These are phyloP conservation scores for Coemansia reversa DNA, from an alignment of 192 early-diverging fungal genomes.

Conservation along the genomic window DNA sequence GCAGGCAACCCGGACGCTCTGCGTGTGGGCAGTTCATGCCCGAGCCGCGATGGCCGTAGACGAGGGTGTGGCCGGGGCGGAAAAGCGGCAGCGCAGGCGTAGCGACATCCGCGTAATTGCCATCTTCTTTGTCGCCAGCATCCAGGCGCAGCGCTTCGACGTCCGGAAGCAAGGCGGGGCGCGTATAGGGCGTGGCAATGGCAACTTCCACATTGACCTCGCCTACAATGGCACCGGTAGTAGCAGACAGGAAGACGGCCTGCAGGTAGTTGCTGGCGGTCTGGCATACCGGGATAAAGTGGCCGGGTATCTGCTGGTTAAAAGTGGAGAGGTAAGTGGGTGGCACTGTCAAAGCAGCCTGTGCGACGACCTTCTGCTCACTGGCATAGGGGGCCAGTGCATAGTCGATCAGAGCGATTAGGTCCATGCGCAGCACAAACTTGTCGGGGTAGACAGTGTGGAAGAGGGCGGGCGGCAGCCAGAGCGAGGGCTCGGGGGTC, in stretches of 20 bases:
- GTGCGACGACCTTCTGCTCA: constrained; percentile 38
- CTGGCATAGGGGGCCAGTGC: constrained; percentile 25
- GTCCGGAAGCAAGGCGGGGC: not conserved
- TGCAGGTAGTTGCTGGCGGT: constrained; percentile 40
- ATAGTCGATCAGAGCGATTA: constrained; percentile 48
- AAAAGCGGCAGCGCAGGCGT: constrained; percentile 17
- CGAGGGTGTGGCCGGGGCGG: constrained; percentile 36
- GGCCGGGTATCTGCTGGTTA: constrained; percentile 35
- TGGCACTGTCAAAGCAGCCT: constrained; percentile 35
- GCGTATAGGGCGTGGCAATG: constrained; percentile 38
- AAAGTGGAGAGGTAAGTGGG: constrained; percentile 22
- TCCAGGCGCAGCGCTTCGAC: not conserved
- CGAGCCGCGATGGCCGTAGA: constrained; percentile 88
- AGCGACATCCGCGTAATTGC: not conserved
- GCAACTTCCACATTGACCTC: constrained; percentile 38
- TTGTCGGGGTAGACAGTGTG: constrained; percentile 40
- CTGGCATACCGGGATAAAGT: constrained; percentile 25
- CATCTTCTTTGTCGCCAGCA: not conserved
- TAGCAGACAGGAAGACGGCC: constrained; percentile 25
- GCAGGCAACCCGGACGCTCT: constrained; percentile 59
- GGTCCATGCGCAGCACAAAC: constrained; percentile 47
- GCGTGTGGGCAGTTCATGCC: constrained; percentile 69
- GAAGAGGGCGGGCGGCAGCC: constrained; percentile 43
- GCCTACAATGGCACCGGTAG: constrained; percentile 31
- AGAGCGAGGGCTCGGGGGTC: constrained; percentile 21